A percentile compares a stretch with the other conserved stretches of the same genome.
phyloP scores from a whole-genome alignment of 805 yeast species.

The Suhomyces emberorum region DNA sequence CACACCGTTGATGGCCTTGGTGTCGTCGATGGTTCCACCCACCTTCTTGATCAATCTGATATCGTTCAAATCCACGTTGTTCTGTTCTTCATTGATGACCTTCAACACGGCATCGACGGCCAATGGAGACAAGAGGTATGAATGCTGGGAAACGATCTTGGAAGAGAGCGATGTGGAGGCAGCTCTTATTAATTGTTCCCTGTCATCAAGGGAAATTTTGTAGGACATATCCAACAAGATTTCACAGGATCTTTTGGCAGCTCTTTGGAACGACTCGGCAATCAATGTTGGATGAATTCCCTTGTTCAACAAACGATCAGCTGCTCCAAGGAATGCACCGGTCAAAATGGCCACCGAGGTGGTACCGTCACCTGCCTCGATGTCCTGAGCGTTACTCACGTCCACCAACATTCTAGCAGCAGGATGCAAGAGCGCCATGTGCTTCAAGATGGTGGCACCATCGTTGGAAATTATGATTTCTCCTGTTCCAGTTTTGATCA shows the following conservation, averaged over 20 bases:
- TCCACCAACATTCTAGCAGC: constrained; percentile 98
- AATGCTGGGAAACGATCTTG: constrained; percentile 92
- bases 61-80: constrained; percentile 79
- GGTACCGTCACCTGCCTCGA: constrained; percentile 99
- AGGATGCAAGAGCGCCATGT: constrained; percentile 98
- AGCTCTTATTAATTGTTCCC: constrained; percentile 82
- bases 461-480: constrained; percentile 94
- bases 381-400: constrained; percentile 95
- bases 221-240: constrained; percentile 81
- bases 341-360: constrained; percentile 95
- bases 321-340: constrained; percentile 92
- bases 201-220: constrained; percentile 72
- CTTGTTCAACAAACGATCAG: constrained; percentile 81
- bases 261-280: constrained; percentile 89
- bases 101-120: constrained; percentile 90
- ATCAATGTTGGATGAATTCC: constrained; percentile 96
- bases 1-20: constrained; percentile 89
- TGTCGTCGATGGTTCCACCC: constrained; percentile 97
- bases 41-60: constrained; percentile 88
- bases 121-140: constrained; percentile 82
- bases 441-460: constrained; percentile 94
- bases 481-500: constrained; percentile 92
- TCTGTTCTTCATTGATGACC: constrained; percentile 59
- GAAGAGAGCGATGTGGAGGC: constrained; percentile 93
- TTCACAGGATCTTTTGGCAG: constrained; percentile 79